Evolutionary conservation across 352 stramenopile species (phyloP), one percentile per base, ranked within the genome.

Genomic region (Discostella stelligera): DNA sequence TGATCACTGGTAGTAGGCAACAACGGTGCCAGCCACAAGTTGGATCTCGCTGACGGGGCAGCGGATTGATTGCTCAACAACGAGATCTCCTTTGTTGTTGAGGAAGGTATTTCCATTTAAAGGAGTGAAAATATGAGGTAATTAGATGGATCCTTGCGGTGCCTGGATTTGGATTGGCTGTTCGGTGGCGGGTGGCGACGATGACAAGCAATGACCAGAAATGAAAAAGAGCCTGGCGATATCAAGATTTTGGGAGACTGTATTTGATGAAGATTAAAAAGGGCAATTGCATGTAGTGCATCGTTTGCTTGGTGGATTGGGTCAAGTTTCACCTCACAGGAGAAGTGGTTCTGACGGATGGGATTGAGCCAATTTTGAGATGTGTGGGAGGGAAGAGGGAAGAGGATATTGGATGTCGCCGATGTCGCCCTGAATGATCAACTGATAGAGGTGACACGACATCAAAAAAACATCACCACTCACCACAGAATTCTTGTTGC

Each of bases 91-190:
- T 58, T 30, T 20, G 16, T 37, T 50, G 46, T 49, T 46, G 48
- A 55, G 25, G 37, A 50, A 52, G 62, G 27, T 61, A 14, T 18
- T 60, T 61, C 62, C 62, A 70, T 70, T 70, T 70, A 70, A 70
- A 25, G 3, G 20, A 63, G 27, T 21, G 32, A 53, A 65, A 37
- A 53, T 23, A 53, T 50, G n/a, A 27, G 53, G 14, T 65, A 65
- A 53, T 16, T 13, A 44, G 49, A 27, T 23, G 30, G 54, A 62
- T 13, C 30, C 52, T n/a, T 39, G 52, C 6, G 32, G 32, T 59
- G 52, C 10, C 52, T 10, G 16, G 25, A 37, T 39, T 11, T 11
- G 20, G 52, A 30, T 59, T 39, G 52, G 52, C 27, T 58, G 18
- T 5, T 18, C n/a, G 16, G 18, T n/a, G 0, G 25, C 30, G 18